Evolutionary conservation across 805 yeast species (phyloP).

Genomic region (Kazachstania martiniae): DNA sequence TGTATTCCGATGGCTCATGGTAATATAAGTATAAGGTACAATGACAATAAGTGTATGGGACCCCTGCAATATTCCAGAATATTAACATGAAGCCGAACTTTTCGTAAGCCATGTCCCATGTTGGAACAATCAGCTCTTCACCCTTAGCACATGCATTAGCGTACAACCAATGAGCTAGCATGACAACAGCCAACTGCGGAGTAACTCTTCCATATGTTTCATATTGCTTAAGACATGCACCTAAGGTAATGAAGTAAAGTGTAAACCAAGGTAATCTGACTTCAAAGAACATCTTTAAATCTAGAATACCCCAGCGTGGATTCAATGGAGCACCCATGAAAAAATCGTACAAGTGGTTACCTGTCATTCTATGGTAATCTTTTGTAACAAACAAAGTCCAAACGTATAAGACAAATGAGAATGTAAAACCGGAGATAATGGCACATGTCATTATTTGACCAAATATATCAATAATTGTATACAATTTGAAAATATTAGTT

Average conservation of each 20-base stretch:
- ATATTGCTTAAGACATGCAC: conserved; percentile 66
- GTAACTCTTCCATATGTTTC: conserved; percentile 73
- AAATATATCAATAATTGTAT: conserved; percentile 67
- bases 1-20: conserved; percentile 77
- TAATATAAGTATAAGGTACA: conserved; percentile 74
- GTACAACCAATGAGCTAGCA: conserved; percentile 85
- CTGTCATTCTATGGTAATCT: conserved; percentile 86
- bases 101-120: conserved; percentile 99
- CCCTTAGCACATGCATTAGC: conserved; percentile 97
- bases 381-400: conserved; percentile 53
- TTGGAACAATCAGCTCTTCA: conserved; percentile 92
- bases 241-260: conserved; percentile 63
- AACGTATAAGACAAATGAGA: conserved; percentile 60
- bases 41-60: conserved; percentile 95
- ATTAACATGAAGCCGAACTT: conserved; percentile 98
- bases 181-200: conserved; percentile 61
- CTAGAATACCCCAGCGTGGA: conserved; percentile 88
- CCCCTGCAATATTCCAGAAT: conserved; percentile 99
- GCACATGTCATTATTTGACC: conserved; percentile 92
- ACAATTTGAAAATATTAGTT: conserved; percentile 62
- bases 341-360: conserved; percentile 79
- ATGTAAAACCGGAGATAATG: conserved; percentile 62
- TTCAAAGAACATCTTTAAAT: conserved; percentile 94
- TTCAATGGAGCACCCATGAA: conserved; percentile 97
- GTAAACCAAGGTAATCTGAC: conserved; percentile 97